Conservation (phyloP, 768 basidiomycete genomes). For the Sarcodon aspratus region DNA sequence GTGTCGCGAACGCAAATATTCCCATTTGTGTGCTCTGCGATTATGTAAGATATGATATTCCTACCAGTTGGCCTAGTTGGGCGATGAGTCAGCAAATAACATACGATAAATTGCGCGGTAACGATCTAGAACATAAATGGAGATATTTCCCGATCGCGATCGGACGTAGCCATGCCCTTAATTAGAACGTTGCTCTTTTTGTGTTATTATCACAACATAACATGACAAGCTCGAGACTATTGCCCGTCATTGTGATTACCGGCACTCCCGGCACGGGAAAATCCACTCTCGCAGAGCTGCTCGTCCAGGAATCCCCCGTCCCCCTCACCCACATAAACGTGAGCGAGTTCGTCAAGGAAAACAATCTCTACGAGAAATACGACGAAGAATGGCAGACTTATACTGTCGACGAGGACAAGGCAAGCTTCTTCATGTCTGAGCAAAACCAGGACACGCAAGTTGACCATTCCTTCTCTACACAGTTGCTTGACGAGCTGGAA, state of each 20-base stretch:
- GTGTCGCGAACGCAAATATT: too few species aligned
- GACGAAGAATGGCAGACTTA: conserved; percentile 95
- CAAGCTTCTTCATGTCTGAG: conserved; percentile 21
- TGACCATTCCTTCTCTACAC: conserved; percentile 3
- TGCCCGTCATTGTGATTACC: conserved; percentile 73
- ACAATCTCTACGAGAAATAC: conserved; percentile 68
- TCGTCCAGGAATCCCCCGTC: conserved; percentile 58
- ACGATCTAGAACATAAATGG: neutral
- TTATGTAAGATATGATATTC: too few species aligned
- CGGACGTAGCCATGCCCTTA: conserved; percentile 14
- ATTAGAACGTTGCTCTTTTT: too few species aligned
- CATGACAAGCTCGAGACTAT: conserved; percentile 13
- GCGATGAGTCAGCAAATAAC: too few species aligned
- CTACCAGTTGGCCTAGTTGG: too few species aligned
- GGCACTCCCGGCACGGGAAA: conserved; percentile 96
- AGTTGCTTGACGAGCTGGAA: conserved; percentile 89
- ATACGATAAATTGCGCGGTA: neutral
- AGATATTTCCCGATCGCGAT: conserved; percentile 6
- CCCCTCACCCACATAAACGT: conserved; percentile 80
- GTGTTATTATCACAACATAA: conserved; percentile 1
- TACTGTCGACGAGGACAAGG: conserved; percentile 94
- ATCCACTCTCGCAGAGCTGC: conserved; percentile 83
- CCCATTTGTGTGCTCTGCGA: too few species aligned
- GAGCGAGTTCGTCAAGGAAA: conserved; percentile 81
- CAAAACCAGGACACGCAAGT: neutral